These are phyloP conservation scores for Periconia macrospinosa DNA, from an alignment of 2,329 filamentous ascomycete species.

Conservation along the genomic window DNA sequence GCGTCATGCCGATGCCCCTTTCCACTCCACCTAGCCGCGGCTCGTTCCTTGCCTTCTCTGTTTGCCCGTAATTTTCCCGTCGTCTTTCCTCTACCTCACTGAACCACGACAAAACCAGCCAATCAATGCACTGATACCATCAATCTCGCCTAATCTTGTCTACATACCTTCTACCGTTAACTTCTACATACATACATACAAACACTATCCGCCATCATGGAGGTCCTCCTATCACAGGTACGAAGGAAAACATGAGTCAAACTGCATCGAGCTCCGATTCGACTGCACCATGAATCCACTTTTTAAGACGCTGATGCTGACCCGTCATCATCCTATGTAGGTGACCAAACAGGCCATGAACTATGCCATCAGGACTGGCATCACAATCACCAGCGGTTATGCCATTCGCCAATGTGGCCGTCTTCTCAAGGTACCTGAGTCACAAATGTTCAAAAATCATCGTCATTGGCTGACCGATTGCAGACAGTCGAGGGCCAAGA, in stretches of 20 bases:
- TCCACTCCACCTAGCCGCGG: not conserved
- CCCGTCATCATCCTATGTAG: conserved; percentile 41
- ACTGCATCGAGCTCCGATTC: not conserved
- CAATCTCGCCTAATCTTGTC: not conserved
- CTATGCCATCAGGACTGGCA: conserved; percentile 84
- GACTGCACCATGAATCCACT: not conserved
- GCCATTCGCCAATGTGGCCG: conserved; percentile 81
- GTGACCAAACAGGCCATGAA: conserved; percentile 81
- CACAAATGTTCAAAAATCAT: conserved; percentile 1
- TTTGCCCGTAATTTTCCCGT: not conserved
- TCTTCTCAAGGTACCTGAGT: conserved; percentile 63
- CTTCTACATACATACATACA: conserved; percentile 2
- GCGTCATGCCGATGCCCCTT: not conserved
- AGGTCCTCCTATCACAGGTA: conserved; percentile 66
- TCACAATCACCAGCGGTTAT: conserved; percentile 82
- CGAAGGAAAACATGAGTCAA: conserved; percentile 6
- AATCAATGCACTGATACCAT: no score
- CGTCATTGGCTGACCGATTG: conserved; percentile 24
- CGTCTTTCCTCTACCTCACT: not conserved
- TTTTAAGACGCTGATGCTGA: not conserved
- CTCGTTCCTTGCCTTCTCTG: not conserved
- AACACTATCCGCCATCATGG: conserved; percentile 61
- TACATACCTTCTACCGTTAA: not conserved
- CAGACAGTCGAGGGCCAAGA: conserved; percentile 66
- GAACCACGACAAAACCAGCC: not conserved